Evolutionary conservation across 441 rosid genomes (phyloP).

Genomic region (Macaranga tanarius): DNA sequence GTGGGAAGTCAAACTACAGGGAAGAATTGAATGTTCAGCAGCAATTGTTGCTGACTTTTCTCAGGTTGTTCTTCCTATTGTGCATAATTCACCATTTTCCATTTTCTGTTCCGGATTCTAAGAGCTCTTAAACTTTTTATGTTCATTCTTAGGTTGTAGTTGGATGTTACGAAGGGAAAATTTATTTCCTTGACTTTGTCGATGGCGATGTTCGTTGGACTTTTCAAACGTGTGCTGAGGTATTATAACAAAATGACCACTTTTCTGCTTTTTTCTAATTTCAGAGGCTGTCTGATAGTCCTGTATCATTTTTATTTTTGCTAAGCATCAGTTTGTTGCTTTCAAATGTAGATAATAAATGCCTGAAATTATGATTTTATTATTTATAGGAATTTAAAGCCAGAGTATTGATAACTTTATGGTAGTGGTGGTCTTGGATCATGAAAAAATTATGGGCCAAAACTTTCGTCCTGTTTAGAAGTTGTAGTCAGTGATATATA

Average conservation of each 20-base stretch:
- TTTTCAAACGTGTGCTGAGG: slow-evolving; percentile 87
- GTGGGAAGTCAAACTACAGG: slow-evolving; percentile 76
- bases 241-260: slow-evolving; percentile 27
- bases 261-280: slow-evolving; percentile 3
- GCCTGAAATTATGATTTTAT: background rate
- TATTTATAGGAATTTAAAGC: background rate
- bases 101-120: slow-evolving; percentile 17
- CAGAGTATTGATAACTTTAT: background rate
- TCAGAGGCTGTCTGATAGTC: slow-evolving; percentile 1
- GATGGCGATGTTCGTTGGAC: slow-evolving; percentile 73
- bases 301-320: background rate
- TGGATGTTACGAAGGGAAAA: slow-evolving; percentile 84
- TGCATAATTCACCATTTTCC: slow-evolving; percentile 22
- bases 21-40: slow-evolving; percentile 89
- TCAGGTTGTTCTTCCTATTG: slow-evolving; percentile 50
- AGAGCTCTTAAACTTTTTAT: slow-evolving; percentile 17
- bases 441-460: background rate
- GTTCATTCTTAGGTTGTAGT: slow-evolving; percentile 60
- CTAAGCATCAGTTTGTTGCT: background rate
- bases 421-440: background rate
- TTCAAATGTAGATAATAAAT: background rate
- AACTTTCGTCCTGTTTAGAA: background rate
- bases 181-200: slow-evolving; percentile 73
- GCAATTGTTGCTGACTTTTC: slow-evolving; percentile 68
- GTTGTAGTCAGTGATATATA: background rate